phyloP scores from a whole-genome alignment of 352 stramenopile genomes.

The Pythium periplocum region DNA sequence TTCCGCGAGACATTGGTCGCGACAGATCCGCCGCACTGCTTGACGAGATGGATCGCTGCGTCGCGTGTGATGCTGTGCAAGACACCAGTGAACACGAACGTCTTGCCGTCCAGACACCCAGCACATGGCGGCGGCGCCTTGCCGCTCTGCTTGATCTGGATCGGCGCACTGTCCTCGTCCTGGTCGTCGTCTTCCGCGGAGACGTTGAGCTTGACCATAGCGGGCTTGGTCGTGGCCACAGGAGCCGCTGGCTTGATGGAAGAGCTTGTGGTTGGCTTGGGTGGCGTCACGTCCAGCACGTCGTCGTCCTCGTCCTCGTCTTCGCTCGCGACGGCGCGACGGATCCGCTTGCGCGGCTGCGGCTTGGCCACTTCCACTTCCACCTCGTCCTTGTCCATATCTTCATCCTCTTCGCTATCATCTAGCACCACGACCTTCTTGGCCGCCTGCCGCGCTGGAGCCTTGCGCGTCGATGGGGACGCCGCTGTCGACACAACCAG shows the following conservation, averaged over 20 bases:
- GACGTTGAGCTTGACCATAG: neutral
- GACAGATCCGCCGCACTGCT: conserved; percentile 67
- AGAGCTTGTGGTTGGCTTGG: conserved; percentile 2
- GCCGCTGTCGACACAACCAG: neutral
- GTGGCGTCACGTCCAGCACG: conserved; percentile 9
- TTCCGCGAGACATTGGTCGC: conserved; percentile 51
- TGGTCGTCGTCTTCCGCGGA: conserved; percentile 6
- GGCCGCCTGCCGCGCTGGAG: conserved; percentile 28
- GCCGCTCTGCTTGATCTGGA: conserved; percentile 24
- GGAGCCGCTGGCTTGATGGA: neutral
- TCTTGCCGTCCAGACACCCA: conserved; percentile 69
- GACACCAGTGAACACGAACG: conserved; percentile 75
- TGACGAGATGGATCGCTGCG: conserved; percentile 70
- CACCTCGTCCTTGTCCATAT: conserved; percentile 5
- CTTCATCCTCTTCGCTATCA: conserved; percentile 36
- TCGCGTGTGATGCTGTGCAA: conserved; percentile 52
- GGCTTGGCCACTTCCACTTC: too few relatives aligned
- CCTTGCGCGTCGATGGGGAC: conserved; percentile 19
- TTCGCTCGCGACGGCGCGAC: conserved; percentile 18
- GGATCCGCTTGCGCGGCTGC: conserved; percentile 27
- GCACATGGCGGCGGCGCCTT: conserved; percentile 49
- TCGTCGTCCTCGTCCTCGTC: conserved; percentile 24
- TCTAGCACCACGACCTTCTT: conserved; percentile 45
- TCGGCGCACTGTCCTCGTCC: conserved; percentile 9
- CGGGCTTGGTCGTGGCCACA: conserved; percentile 1